Evolutionary conservation across 768 basidiomycete genomes (phyloP), one percentile per base, ranked within the genome.

Genomic region (Agaricus blazei): DNA sequence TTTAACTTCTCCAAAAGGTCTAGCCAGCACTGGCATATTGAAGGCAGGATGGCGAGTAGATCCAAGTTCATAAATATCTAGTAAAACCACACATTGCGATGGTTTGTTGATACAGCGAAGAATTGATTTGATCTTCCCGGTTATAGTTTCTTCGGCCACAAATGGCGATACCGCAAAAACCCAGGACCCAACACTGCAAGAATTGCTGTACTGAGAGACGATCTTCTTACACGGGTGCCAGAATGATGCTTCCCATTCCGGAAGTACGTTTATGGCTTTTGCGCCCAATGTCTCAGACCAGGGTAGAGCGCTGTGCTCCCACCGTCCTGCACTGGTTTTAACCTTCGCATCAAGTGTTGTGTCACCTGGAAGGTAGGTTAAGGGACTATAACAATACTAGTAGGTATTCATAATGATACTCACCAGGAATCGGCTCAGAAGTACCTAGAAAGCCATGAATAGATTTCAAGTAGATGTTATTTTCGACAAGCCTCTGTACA

Each of bases 131-230:
- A 65, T 59, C 4, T 47, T 49, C 9, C 60, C 61, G 11, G 58
- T 56, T 19, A 61, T 47, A 23, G 54, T 46, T 24, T 47, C 46
- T 49, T 31, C 26, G 19, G 38, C 29, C 1, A n/a, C 8, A 34
- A 51, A 57, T n/a, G 51, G 60, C 36, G 57, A 59, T 14, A 52
- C 51, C 5, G 58, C 53, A 34, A 66, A 62, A 8, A 67, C 61
- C 66, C 65, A 69, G 4, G 59, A 62, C 15, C 58, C 58, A 28
- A 55, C n/a, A 4, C 4, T 14, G 52, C 67, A 67, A 28, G 54
- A 26, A 29, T 67, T 66, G 44, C 58, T 29, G 28, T 61, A 59
- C 34, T 51, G n/a, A 24, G 62, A 52, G 5, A 65, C 37, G 8
- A 62, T 59, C 48, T 51, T 50, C 37, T 51, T 53, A 48, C 63